Percentiles rank a stretch among this genome's conserved stretches.
These are phyloP conservation scores for Erigeron canadensis DNA, from an alignment of 129 eudicot species.

Conservation along the genomic window DNA sequence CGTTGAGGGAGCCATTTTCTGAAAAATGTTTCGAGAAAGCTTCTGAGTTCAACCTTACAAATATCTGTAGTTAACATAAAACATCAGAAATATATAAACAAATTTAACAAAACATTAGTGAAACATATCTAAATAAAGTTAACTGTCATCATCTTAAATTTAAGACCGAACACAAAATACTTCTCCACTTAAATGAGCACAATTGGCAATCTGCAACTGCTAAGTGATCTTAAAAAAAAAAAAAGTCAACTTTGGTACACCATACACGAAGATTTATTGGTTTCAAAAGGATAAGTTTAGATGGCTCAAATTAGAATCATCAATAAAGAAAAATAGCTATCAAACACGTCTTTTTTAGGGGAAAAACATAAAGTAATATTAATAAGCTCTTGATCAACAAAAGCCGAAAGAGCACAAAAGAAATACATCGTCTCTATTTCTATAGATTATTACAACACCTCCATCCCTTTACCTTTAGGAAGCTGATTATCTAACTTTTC, in stretches of 20 bases:
- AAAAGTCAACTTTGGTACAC: slow-evolving; percentile 13
- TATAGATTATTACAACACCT: no score
- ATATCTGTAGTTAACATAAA: slow-evolving; percentile 29
- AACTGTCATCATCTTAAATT: background rate
- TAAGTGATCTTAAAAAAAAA: background rate
- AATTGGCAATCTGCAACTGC: background rate
- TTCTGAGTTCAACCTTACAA: background rate
- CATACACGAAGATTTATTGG: background rate
- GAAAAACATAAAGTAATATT: no score
- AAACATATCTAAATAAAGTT: background rate
- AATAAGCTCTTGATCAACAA: no score
- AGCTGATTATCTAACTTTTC: no score
- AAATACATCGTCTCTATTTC: no score
- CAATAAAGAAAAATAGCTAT: no score
- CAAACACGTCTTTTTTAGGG: no score
- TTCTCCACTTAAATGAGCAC: background rate
- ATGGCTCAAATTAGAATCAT: no score
- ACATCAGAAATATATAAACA: background rate
- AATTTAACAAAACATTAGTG: background rate
- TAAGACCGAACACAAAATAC: background rate
- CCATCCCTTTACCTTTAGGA: no score
- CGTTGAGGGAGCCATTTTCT: slow-evolving; percentile 46
- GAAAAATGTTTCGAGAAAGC: background rate
- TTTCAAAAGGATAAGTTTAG: no score
- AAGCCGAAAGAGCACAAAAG: no score